phyloP scores from a whole-genome alignment of 305 asterid genomes.

The Fraxinus baroniana region DNA sequence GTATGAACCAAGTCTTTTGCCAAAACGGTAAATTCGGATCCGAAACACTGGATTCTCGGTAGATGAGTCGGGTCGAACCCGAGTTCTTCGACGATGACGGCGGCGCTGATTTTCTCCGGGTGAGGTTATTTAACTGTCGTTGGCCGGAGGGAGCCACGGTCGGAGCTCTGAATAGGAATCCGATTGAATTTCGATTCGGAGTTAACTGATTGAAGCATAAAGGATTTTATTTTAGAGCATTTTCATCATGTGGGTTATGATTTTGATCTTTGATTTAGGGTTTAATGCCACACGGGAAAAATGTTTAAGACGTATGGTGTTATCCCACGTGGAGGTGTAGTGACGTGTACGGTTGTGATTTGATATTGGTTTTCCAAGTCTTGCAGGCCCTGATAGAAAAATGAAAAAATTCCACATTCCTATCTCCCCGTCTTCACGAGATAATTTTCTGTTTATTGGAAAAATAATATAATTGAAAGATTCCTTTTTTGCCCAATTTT shows the following conservation, averaged over 20 bases:
- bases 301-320: constrained; percentile 10
- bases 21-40: constrained; percentile 58
- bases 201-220: neutral
- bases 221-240: neutral
- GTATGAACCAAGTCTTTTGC: constrained; percentile 62
- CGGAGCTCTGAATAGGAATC: constrained; percentile 49
- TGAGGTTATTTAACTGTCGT: constrained; percentile 46
- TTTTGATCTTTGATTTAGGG: neutral
- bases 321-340: constrained; percentile 18
- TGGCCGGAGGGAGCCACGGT: constrained; percentile 86
- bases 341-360: constrained; percentile 17
- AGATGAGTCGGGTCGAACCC: constrained; percentile 52
- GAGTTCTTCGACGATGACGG: constrained; percentile 39
- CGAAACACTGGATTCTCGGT: constrained; percentile 46
- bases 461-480: too few relatives aligned
- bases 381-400: neutral
- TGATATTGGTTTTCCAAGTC: neutral
- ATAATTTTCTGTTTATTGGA: neutral
- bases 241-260: neutral
- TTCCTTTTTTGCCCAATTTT: too few relatives aligned
- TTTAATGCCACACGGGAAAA: constrained; percentile 26
- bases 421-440: neutral
- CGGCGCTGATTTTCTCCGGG: constrained; percentile 63
- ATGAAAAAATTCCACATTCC: neutral
- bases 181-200: constrained; percentile 14